phyloP scores from a whole-genome alignment of 306 rosid species.

The Rosa chinensis region DNA sequence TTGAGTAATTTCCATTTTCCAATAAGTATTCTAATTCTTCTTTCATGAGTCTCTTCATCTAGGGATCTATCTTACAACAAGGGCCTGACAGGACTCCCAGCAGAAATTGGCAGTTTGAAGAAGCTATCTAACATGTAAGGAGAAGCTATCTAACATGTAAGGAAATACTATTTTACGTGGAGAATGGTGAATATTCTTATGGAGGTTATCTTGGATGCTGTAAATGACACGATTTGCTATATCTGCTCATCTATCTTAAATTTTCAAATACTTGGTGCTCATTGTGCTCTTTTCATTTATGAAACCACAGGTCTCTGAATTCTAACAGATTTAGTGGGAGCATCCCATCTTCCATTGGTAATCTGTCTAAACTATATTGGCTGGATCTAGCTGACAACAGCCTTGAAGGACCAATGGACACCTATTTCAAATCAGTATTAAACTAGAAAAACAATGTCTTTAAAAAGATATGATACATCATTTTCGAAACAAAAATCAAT shows the following conservation, averaged over 20 bases:
- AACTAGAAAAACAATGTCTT: too few relatives aligned
- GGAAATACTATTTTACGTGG: conserved; percentile 1
- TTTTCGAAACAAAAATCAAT: too few relatives aligned
- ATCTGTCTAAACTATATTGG: conserved; percentile 37
- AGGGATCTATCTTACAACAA: conserved; percentile 71
- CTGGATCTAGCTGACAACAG: conserved; percentile 45
- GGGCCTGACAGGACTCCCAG: conserved; percentile 49
- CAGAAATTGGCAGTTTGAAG: conserved; percentile 46
- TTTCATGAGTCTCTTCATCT: conserved; percentile 15
- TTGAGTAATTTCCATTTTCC: background rate
- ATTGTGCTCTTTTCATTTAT: too few relatives aligned
- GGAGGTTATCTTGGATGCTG: background rate
- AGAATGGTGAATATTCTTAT: background rate
- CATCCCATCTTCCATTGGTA: conserved; percentile 43
- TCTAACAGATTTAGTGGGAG: conserved; percentile 30
- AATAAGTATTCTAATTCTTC: conserved; percentile 3
- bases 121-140: conserved; percentile 58
- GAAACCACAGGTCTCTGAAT: conserved; percentile 37
- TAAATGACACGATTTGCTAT: background rate
- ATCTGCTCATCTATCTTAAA: background rate
- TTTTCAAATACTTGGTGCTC: background rate
- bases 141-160: conserved; percentile 56
- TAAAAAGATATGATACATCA: too few relatives aligned
- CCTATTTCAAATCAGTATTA: too few relatives aligned
- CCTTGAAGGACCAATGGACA: conserved; percentile 29